phyloP scores from a whole-genome alignment of 768 basidiomycete species.

The Russula sp. region DNA sequence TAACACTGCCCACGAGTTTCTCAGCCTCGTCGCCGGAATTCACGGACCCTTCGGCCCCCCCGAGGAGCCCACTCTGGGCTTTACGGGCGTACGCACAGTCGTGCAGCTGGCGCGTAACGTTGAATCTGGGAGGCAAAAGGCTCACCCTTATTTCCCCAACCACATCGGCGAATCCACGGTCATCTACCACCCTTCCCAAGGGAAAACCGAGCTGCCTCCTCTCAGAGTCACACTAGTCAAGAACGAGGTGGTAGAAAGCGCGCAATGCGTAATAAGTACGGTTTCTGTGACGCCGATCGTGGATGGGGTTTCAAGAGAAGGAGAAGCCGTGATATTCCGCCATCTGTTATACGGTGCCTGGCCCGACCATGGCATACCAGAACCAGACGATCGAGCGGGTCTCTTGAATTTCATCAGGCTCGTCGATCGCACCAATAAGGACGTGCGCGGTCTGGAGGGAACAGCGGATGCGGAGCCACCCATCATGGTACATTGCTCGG shows the following conservation, averaged over 20 bases:
- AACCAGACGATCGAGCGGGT: conserved; percentile 53
- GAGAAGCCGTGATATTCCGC: conserved; percentile 51
- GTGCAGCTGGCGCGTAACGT: conserved; percentile 76
- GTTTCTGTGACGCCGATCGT: conserved; percentile 50
- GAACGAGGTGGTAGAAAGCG: conserved; percentile 47
- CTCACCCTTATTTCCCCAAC: conserved; percentile 72
- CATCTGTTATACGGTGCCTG: conserved; percentile 74
- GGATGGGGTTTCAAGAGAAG: conserved; percentile 29
- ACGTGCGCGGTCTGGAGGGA: conserved; percentile 36
- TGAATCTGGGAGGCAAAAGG: conserved; percentile 71
- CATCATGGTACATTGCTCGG: conserved; percentile 79
- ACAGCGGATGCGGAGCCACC: conserved; percentile 62
- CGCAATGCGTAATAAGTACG: conserved; percentile 59
- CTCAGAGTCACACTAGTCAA: conserved; percentile 59
- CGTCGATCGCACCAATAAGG: conserved; percentile 62
- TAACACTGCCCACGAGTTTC: conserved; percentile 68
- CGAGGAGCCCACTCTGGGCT: conserved; percentile 26
- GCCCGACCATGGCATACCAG: conserved; percentile 85
- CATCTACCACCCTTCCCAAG: conserved; percentile 45
- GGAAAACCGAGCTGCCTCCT: conserved; percentile 37
- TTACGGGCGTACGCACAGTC: conserved; percentile 62
- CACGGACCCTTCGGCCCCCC: conserved; percentile 43
- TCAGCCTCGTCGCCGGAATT: conserved; percentile 54
- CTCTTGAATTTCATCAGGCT: conserved; percentile 60
- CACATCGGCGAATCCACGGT: conserved; percentile 50